Evolutionary conservation across 441 rosid genomes (phyloP).

Genomic region (Gossypium trilobum): DNA sequence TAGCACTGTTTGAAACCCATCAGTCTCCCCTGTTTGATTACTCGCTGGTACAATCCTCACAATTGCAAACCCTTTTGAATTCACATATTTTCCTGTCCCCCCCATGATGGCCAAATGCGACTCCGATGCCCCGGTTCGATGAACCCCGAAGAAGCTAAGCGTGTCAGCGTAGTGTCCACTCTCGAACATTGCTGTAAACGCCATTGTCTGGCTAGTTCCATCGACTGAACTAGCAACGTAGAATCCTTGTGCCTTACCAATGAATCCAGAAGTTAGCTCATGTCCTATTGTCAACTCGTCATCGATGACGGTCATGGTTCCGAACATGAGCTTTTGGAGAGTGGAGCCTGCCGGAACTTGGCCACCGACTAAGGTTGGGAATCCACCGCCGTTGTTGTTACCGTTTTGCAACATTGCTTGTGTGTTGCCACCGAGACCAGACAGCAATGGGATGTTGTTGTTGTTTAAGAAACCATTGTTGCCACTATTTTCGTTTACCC

Average conservation of each 20-base stretch:
- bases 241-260: constrained; percentile 65
- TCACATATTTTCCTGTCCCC: constrained; percentile 61
- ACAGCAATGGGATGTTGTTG: constrained; percentile 53
- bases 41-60: constrained; percentile 42
- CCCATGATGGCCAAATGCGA: constrained; percentile 66
- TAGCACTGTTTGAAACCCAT: constrained; percentile 55
- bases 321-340: constrained; percentile 56
- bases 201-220: constrained; percentile 63
- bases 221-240: constrained; percentile 54
- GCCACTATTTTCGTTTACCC: constrained; percentile 37
- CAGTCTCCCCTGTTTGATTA: constrained; percentile 42
- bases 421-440: constrained; percentile 44
- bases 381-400: constrained; percentile 23
- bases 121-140: constrained; percentile 43
- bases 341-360: constrained; percentile 40
- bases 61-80: constrained; percentile 52
- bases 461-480: constrained; percentile 51
- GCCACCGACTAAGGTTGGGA: constrained; percentile 29
- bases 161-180: constrained; percentile 47
- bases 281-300: constrained; percentile 54
- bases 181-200: constrained; percentile 56
- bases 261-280: constrained; percentile 49
- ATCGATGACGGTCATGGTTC: constrained; percentile 60
- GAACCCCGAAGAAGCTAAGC: constrained; percentile 57
- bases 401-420: constrained; percentile 33